Evolutionary conservation across 2,329 filamentous ascomycete species (phyloP).

Genomic region (Thielaviopsis euricoi): DNA sequence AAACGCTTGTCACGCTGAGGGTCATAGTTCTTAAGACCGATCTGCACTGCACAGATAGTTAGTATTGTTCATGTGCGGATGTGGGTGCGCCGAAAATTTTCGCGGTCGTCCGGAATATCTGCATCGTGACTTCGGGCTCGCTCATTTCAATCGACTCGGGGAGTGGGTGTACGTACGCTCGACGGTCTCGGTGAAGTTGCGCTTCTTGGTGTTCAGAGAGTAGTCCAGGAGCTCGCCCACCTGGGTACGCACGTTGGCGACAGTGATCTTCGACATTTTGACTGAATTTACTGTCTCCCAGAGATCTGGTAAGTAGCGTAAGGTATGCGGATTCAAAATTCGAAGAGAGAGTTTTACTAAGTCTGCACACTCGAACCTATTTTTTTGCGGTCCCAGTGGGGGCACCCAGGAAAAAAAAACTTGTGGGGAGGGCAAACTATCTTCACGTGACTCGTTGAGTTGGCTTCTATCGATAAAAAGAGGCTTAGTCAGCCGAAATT

Average conservation of each 20-base stretch:
- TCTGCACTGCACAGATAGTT: constrained; percentile 35
- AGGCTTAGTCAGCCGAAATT: not conserved
- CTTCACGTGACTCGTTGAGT: constrained; percentile 4
- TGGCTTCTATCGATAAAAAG: not conserved
- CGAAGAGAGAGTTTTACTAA: constrained; percentile 2
- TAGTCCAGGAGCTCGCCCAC: constrained; percentile 89
- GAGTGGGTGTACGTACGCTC: constrained; percentile 29
- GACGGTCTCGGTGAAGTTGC: constrained; percentile 90
- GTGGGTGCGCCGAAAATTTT: not conserved
- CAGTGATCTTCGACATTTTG: constrained; percentile 78
- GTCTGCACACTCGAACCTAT: not conserved
- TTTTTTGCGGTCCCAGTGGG: constrained; percentile 4
- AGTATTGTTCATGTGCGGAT: not conserved
- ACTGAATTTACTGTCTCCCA: constrained; percentile 55
- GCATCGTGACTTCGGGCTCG: not conserved
- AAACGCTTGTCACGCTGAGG: constrained; percentile 99
- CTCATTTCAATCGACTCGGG: constrained; percentile 11
- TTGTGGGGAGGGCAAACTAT: constrained; percentile 12
- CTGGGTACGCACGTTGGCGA: constrained; percentile 90
- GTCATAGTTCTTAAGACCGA: constrained; percentile 97
- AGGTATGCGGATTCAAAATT: constrained; percentile 4
- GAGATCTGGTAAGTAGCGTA: constrained; percentile 16
- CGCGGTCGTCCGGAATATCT: not conserved
- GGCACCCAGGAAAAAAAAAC: not conserved
- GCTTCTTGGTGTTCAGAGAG: constrained; percentile 87